Base-by-base conservation (phyloP, 2,329 filamentous ascomycete genomes). In the Bimuria novae-zelandiae region DNA sequence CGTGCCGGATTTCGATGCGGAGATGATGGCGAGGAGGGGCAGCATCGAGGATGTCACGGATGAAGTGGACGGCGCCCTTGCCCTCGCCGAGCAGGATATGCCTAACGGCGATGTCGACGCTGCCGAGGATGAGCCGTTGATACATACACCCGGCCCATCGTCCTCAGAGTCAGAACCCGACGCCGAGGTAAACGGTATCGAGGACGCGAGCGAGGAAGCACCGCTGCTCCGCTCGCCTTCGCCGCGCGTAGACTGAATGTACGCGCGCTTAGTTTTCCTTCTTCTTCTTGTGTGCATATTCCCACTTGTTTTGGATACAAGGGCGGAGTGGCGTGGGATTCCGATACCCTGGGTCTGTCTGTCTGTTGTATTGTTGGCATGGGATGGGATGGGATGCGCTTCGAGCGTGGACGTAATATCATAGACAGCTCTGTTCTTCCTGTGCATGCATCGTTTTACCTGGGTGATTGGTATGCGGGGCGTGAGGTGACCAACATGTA, bases 1-100 rank as follows among this genome's bases (percentile, higher is more conserved):
- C 4, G 29, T 8, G 12, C 50, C 25, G 17, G 36, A 41, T 23
- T 33, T 55, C 1, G 22, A 39, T 1, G 49, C 46, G 2, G 49
- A 41, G 3, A 25, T 53, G 33, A 32, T n/a, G 8, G 33, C 54
- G n/a, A 46, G 49, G 22, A 49, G 53, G 14, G 52, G 29, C 1
- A 51, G 46, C 1, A 46, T 62, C 10, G 58, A 60, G 32, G 57
- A 59, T 10, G 60, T 60, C 0, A 59, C 57, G 0, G 55, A 60
- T 21, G 33, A 55, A 11, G 56, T 58, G 7, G 53, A 59, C 11
- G 55, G 62, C 8, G 32, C 37, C 21, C 35, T 43, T 16, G 37
- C 14, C 0, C 11, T 4, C n/a, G 46, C 48, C 19, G 33, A 43
- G 0, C 49, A 55, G 22, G 55, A 53, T 5, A 29, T 60, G 4